A percentile compares a stretch with the other conserved stretches of the same genome.
phyloP scores from a whole-genome alignment of 169 alveolate species.

The Eimeria nieschulzi region DNA sequence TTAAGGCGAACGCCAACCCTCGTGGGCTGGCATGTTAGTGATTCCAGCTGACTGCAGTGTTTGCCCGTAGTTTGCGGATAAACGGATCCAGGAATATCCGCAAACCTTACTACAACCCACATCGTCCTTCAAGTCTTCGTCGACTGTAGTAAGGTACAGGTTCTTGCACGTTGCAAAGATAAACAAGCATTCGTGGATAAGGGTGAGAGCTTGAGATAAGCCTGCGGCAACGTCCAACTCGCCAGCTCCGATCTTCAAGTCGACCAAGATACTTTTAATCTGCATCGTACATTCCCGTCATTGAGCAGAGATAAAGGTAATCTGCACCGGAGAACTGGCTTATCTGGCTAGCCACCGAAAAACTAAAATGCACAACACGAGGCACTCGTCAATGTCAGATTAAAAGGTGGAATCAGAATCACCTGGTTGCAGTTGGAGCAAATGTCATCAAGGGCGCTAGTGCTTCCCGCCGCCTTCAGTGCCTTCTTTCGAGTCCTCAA shows the following conservation, averaged over 20 bases:
- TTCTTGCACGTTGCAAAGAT: conserved; percentile 18
- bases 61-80: too few species aligned
- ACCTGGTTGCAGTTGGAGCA: conserved; percentile 24
- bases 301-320: too few species aligned
- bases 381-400: too few species aligned
- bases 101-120: background rate
- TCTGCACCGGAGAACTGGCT: too few species aligned
- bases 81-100: too few species aligned
- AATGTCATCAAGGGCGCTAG: conserved; percentile 22
- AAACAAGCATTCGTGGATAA: background rate
- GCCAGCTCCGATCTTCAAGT: background rate
- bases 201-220: conserved; percentile 7
- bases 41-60: too few species aligned
- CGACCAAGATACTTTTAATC: background rate
- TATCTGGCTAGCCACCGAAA: too few species aligned
- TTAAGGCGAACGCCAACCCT: too few species aligned
- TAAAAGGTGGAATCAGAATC: background rate
- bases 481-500: background rate
- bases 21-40: too few species aligned
- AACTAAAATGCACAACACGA: too few species aligned
- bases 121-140: conserved; percentile 8
- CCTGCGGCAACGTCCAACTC: conserved; percentile 16
- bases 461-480: conserved; percentile 33
- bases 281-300: background rate
- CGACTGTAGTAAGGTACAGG: background rate